Evolutionary conservation across 768 basidiomycete genomes (phyloP).

Genomic region (Leccinellum rugosiceps): DNA sequence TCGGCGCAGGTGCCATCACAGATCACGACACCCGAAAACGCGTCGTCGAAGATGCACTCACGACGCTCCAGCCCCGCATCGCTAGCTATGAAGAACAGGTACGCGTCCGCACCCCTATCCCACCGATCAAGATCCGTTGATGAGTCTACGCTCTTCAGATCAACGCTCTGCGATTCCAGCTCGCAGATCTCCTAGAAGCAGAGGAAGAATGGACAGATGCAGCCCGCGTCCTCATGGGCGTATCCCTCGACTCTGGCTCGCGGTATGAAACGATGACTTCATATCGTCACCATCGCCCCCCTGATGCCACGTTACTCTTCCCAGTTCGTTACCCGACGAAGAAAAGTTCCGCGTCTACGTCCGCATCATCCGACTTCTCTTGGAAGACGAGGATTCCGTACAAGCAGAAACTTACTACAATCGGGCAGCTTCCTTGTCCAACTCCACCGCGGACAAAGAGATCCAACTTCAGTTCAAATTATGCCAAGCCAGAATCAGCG

Average conservation of each 20-base stretch:
- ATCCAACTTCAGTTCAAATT: conserved; percentile 84
- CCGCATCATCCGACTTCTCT: conserved; percentile 87
- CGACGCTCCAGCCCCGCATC: conserved; percentile 68
- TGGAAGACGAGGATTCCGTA: conserved; percentile 96
- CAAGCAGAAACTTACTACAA: conserved; percentile 99
- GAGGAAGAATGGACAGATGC: conserved; percentile 96
- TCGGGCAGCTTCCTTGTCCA: conserved; percentile 86
- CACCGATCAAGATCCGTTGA: conserved; percentile 2
- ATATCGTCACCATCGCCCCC: not conserved
- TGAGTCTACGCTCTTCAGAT: conserved; percentile 48
- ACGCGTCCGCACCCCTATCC: conserved; percentile 1
- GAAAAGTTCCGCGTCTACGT: conserved; percentile 91
- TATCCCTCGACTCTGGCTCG: conserved; percentile 86
- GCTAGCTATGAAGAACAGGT: conserved; percentile 97
- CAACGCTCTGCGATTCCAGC: conserved; percentile 77
- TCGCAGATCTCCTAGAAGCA: conserved; percentile 84
- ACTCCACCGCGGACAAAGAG: conserved; percentile 74
- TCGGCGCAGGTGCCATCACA: conserved; percentile 54
- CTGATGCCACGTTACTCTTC: not conserved
- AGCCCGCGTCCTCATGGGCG: conserved; percentile 87
- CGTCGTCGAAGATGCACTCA: conserved; percentile 73
- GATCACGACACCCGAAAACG: conserved; percentile 59
- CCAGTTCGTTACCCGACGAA: conserved; percentile 65
- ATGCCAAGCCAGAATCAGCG: conserved; percentile 91
- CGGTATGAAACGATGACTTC: conserved; percentile 46